These are phyloP conservation scores for Skeletonema marinoi DNA, from an alignment of 108 stramenopile species.

Conservation along the genomic window DNA sequence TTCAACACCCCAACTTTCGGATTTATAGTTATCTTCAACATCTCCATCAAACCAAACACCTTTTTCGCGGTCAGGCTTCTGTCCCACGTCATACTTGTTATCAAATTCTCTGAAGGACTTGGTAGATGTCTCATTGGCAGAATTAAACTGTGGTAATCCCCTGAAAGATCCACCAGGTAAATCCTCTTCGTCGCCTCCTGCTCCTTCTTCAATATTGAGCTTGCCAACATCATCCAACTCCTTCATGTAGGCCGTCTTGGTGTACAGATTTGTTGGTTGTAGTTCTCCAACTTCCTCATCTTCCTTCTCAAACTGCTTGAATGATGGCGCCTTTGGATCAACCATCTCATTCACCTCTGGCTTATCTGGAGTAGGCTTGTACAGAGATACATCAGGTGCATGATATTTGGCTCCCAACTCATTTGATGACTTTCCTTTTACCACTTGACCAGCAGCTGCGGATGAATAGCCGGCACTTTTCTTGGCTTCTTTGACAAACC, in stretches of 20 bases:
- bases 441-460: conserved; percentile 13
- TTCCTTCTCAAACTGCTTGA: background rate
- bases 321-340: background rate
- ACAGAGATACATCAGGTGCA: conserved; percentile 14
- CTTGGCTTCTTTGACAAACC: conserved; percentile 40
- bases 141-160: conserved; percentile 8
- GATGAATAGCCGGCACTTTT: conserved; percentile 38
- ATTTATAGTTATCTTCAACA: conserved; percentile 4
- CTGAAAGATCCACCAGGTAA: background rate
- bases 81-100: background rate
- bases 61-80: conserved; percentile 1
- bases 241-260: background rate
- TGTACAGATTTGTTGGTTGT: background rate
- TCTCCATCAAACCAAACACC: conserved; percentile 14
- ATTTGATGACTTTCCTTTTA: conserved; percentile 23
- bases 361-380: background rate
- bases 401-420: conserved; percentile 38
- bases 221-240: conserved; percentile 9
- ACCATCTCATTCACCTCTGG: conserved; percentile 3
- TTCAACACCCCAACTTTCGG: background rate
- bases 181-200: background rate
- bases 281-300: conserved; percentile 9
- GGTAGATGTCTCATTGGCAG: background rate
- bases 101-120: conserved; percentile 8
- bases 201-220: background rate